Base-by-base conservation (phyloP, 768 basidiomycete species). In the Kwoniella europaea region DNA sequence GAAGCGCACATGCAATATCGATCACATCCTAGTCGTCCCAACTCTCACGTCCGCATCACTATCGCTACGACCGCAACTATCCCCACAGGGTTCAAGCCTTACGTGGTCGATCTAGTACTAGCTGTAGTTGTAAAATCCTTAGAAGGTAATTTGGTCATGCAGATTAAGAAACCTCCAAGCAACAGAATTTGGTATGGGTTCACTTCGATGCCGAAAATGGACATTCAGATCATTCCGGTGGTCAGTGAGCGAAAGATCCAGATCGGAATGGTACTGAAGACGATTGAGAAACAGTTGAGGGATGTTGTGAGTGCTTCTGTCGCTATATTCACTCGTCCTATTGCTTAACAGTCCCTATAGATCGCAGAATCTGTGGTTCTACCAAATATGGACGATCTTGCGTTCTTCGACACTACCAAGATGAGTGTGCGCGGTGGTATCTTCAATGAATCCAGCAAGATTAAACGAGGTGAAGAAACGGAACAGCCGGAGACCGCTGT, bases 341-440 rank as follows among this genome's bases (percentile, higher is more conserved):
- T 35, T 35, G 13, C 69, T 66, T 57, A 65, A 2, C 46, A 52
- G 64, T 22, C 2, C 61, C 29, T n/a, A 18, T 77, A 98, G 95
- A 92, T 98, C 68, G 88, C 89, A 76, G 96, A 99, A 75, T 94
- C 94, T 0, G 88, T 98, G 20, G 97, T 99, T 20, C 85, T 95
- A 82, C 97, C 97, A 5, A 93, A 97, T 84, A 97, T 98, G 94
- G 97, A 99, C 82, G 97, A 99, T 78, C 91, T 98, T 69, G 87
- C 94, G 13, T 98, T 94, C 87, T 98, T 96, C 81, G 91, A 97
- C 82, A 95, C 91, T 44, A 78, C 74, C 2, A 55, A 62, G 80
- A 2, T 90, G 88, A 76, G 76, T 79, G 62, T 90, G 68, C 90
- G 96, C 46, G 96, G 95, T 56, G 96, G 95, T 7, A 91, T 99